Evolutionary conservation across 2,329 filamentous ascomycete genomes (phyloP).

Genomic region (Gaeumannomyces tritici): DNA sequence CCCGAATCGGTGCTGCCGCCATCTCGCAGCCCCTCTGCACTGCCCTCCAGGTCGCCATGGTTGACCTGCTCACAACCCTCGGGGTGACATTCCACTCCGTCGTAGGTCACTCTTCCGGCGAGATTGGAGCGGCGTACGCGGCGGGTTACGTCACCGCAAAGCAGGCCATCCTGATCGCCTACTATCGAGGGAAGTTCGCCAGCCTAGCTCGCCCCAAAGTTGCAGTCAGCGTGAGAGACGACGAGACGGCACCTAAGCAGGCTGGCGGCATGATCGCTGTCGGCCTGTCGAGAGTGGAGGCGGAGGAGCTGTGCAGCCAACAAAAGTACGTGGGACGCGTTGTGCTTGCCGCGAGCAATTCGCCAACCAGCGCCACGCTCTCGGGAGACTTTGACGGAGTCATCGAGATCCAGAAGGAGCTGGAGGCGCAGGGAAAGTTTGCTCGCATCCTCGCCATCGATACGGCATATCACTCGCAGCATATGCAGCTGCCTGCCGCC

Average conservation of each 20-base stretch:
- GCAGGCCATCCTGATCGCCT: conserved; percentile 28
- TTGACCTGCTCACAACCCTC: conserved; percentile 17
- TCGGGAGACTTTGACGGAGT: conserved; percentile 24
- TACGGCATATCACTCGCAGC: conserved; percentile 38
- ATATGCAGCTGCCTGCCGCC: conserved; percentile 28
- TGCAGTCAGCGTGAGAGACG: not conserved
- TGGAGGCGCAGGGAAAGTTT: conserved; percentile 18
- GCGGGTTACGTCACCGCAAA: conserved; percentile 21
- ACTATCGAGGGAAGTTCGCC: conserved; percentile 27
- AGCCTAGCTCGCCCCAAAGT: conserved; percentile 12
- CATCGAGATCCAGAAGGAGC: conserved; percentile 10
- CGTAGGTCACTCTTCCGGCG: conserved; percentile 31
- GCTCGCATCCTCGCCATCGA: conserved; percentile 28
- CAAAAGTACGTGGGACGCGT: conserved; percentile 15
- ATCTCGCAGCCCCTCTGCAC: conserved; percentile 43
- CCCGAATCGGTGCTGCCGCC: conserved; percentile 24
- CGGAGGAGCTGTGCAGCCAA: conserved; percentile 13
- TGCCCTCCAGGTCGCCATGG: conserved; percentile 37
- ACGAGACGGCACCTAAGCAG: not conserved
- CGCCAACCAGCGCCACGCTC: conserved; percentile 21
- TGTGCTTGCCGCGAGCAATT: conserved; percentile 22
- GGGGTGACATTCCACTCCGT: conserved; percentile 19
- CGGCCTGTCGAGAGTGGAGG: conserved; percentile 18
- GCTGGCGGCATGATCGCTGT: conserved; percentile 25
- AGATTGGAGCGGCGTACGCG: conserved; percentile 34